Conservation (phyloP, 805 yeast species). For the Isabelozyma gotoi region DNA sequence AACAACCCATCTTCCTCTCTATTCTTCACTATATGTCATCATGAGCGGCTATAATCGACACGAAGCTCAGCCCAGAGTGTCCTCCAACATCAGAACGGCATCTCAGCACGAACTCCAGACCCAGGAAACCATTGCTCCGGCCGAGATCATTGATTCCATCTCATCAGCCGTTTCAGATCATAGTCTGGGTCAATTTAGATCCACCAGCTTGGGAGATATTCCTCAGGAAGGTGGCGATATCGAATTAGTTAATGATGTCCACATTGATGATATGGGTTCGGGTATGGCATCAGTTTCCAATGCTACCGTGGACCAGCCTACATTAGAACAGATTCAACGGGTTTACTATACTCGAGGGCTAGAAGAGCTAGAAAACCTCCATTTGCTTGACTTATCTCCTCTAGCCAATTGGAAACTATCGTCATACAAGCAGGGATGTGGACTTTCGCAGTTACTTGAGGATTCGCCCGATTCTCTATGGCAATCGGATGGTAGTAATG, state of each 20-base stretch:
- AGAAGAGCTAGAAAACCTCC: conserved; percentile 54
- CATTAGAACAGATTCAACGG: conserved; percentile 40
- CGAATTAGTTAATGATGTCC: conserved; percentile 7
- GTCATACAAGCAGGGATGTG: conserved; percentile 70
- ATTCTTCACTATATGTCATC: neutral
- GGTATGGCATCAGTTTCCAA: conserved; percentile 6
- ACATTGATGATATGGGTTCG: conserved; percentile 12
- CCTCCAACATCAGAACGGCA: neutral
- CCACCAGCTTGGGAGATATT: neutral
- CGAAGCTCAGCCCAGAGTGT: neutral
- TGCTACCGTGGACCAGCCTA: conserved; percentile 28
- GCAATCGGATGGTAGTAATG: conserved; percentile 86
- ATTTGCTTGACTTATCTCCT: conserved; percentile 72
- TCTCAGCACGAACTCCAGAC: conserved; percentile 23
- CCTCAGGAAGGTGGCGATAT: conserved; percentile 5
- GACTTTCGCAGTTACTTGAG: conserved; percentile 69
- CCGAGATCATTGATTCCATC: conserved; percentile 29
- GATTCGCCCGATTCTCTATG: conserved; percentile 74
- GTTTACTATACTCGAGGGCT: conserved; percentile 47
- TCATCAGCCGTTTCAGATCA: conserved; percentile 15
- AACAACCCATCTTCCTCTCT: neutral
- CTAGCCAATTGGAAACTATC: conserved; percentile 85
- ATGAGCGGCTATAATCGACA: neutral
- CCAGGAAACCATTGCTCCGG: conserved; percentile 27
- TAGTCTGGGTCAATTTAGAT: conserved; percentile 10